phyloP scores from a whole-genome alignment of 768 basidiomycete genomes.

The Lentinula sp. region DNA sequence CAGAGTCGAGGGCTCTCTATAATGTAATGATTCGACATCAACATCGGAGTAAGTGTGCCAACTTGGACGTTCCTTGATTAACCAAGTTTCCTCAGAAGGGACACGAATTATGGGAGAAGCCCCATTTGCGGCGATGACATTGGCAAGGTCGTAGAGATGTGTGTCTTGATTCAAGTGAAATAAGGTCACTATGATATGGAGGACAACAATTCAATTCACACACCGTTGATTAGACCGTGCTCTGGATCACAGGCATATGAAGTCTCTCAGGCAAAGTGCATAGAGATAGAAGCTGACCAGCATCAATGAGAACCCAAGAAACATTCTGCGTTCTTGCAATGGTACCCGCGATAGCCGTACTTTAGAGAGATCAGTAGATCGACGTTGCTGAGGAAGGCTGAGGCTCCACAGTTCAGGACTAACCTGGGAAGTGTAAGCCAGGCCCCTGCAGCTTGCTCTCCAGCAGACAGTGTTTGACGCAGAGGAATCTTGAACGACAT shows the following conservation, averaged over 20 bases:
- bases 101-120: conserved; percentile 40
- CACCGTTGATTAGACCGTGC: conserved; percentile 12
- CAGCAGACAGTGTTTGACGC: conserved; percentile 12
- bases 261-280: background rate
- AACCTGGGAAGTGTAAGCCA: conserved; percentile 19
- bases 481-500: conserved; percentile 17
- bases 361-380: background rate
- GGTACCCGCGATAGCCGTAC: conserved; percentile 16
- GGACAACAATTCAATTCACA: background rate
- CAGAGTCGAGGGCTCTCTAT: conserved; percentile 39
- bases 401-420: background rate
- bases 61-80: conserved; percentile 32
- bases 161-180: conserved; percentile 7
- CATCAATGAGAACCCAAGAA: conserved; percentile 18
- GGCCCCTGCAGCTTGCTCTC: conserved; percentile 14
- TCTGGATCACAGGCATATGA: background rate
- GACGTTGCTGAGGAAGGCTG: no score
- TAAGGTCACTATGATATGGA: background rate
- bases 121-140: conserved; percentile 31
- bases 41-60: background rate
- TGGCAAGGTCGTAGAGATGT: conserved; percentile 18
- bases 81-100: conserved; percentile 43
- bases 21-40: background rate
- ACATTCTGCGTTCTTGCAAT: conserved; percentile 14
- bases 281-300: conserved; percentile 7